Percentiles rank a stretch among this genome's conserved stretches.
Conservation (phyloP, 192 early-diverging fungal species). For the Podila clonocystis region DNA sequence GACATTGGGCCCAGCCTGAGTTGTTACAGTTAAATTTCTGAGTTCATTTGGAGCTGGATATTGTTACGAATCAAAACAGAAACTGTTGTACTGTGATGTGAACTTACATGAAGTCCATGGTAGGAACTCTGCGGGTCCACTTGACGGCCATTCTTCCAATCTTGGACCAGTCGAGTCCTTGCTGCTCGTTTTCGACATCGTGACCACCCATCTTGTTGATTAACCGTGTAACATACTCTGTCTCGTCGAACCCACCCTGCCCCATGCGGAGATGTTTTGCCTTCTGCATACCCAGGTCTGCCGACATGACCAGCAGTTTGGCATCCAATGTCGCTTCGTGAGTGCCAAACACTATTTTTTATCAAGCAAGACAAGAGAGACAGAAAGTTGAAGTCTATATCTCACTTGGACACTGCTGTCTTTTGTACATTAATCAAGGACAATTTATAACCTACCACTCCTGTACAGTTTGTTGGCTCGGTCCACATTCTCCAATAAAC, state of each 20-base stretch:
- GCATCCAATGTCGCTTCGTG: constrained; percentile 93
- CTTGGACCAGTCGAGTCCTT: constrained; percentile 65
- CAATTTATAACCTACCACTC: background rate
- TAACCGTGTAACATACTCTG: constrained; percentile 79
- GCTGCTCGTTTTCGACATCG: constrained; percentile 58
- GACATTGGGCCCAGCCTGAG: constrained; percentile 76
- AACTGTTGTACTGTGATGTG: background rate
- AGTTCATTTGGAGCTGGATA: too few relatives aligned
- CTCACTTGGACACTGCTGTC: background rate
- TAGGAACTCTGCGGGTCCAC: constrained; percentile 66
- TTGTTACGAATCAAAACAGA: too few relatives aligned
- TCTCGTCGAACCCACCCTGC: constrained; percentile 76
- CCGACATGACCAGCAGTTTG: constrained; percentile 76
- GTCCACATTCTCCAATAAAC: constrained; percentile 41
- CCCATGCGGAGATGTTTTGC: constrained; percentile 82
- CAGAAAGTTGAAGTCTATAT: background rate
- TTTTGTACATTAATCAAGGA: background rate
- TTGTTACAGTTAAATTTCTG: constrained; percentile 7
- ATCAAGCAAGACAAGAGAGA: too few relatives aligned
- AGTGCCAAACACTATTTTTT: constrained; percentile 70
- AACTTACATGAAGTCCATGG: constrained; percentile 83
- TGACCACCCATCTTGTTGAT: constrained; percentile 61
- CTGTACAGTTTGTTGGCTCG: constrained; percentile 46
- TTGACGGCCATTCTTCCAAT: constrained; percentile 65
- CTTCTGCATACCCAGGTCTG: constrained; percentile 80